Conservation (phyloP, 1,284 basidiomycete genomes). For the Cystobasidium pallidum region DNA sequence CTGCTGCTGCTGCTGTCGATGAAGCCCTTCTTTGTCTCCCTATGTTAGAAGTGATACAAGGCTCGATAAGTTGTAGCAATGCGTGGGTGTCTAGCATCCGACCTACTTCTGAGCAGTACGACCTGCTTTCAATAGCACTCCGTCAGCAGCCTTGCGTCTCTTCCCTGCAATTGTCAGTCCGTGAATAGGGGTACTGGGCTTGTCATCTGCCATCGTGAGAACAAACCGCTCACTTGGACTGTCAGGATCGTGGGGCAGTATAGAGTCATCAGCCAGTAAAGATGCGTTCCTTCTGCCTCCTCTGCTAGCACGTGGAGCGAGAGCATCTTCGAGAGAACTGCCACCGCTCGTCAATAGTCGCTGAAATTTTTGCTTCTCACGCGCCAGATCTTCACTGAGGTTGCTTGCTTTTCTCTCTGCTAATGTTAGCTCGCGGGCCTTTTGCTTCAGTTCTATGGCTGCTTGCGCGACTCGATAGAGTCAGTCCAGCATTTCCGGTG, state of each 20-base stretch:
- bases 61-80: no score
- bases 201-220: not conserved
- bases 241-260: constrained; percentile 10
- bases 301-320: not conserved
- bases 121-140: constrained; percentile 24
- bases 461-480: not conserved
- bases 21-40: constrained; percentile 28
- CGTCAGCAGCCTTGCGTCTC: constrained; percentile 40
- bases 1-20: constrained; percentile 18
- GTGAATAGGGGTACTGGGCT: not conserved
- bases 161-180: constrained; percentile 4
- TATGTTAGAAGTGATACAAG: not conserved
- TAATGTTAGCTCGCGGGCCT: constrained; percentile 18
- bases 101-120: constrained; percentile 34
- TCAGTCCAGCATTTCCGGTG: no score
- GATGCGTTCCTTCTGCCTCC: not conserved
- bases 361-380: constrained; percentile 16
- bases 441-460: constrained; percentile 26
- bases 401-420: constrained; percentile 35
- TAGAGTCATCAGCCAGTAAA: not conserved
- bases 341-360: constrained; percentile 27
- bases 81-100: no score
- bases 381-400: constrained; percentile 16
- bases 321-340: constrained; percentile 20
- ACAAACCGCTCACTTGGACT: not conserved